phyloP scores from a whole-genome alignment of 208 protist species.

The Acanthamoeba lenticulata region DNA sequence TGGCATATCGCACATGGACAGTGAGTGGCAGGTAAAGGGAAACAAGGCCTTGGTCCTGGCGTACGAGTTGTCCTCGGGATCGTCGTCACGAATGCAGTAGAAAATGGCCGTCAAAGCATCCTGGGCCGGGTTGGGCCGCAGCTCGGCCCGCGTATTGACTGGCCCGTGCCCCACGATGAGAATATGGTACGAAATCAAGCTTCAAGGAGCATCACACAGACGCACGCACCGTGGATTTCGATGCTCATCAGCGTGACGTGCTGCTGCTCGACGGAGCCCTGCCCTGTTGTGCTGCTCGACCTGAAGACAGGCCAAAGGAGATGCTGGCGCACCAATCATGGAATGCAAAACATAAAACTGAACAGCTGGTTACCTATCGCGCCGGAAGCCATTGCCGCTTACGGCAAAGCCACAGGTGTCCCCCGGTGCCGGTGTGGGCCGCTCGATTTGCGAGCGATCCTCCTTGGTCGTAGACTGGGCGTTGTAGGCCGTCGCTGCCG shows the following conservation, averaged over 20 bases:
- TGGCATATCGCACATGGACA: too few relatives aligned
- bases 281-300: too few relatives aligned
- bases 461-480: not conserved
- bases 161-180: too few relatives aligned
- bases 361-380: not conserved
- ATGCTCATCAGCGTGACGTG: constrained; percentile 57
- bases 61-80: constrained; percentile 34
- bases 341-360: not conserved
- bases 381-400: not conserved
- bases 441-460: constrained; percentile 63
- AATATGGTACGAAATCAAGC: too few relatives aligned
- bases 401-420: constrained; percentile 43
- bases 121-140: constrained; percentile 19
- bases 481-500: not conserved
- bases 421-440: not conserved
- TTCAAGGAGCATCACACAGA: not conserved
- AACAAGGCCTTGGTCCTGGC: too few relatives aligned
- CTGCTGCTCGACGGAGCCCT: constrained; percentile 39
- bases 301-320: too few relatives aligned
- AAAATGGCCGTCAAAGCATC: constrained; percentile 58
- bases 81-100: constrained; percentile 66
- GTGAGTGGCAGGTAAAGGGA: too few relatives aligned
- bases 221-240: constrained; percentile 41
- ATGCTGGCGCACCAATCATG: not conserved
- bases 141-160: constrained; percentile 51